Evolutionary conservation across 148 eudicot genomes (phyloP).

Genomic region (Rhododendron henanense): DNA sequence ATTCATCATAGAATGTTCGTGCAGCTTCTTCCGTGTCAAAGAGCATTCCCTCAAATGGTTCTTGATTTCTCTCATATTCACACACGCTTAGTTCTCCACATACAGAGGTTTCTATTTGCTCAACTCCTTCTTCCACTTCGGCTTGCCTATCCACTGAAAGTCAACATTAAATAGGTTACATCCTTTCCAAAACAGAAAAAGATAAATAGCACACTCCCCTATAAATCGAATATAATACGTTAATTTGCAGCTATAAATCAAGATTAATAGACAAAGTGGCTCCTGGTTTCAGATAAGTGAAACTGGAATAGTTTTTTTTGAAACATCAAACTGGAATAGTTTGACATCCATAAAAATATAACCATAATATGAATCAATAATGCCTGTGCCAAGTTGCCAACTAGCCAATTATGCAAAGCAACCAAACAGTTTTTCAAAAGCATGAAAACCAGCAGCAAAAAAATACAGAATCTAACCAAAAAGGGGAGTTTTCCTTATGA

Average conservation of each 20-base stretch:
- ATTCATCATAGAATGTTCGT: constrained; percentile 33
- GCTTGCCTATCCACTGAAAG: constrained; percentile 24
- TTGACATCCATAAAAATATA: not conserved
- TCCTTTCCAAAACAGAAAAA: not conserved
- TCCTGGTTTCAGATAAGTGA: not conserved
- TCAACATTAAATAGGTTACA: not conserved
- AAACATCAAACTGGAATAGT: too few relatives aligned
- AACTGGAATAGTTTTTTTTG: not conserved
- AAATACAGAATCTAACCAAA: not conserved
- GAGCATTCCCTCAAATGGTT: constrained; percentile 34
- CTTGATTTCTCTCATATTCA: constrained; percentile 23
- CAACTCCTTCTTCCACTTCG: constrained; percentile 16
- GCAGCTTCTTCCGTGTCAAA: constrained; percentile 41
- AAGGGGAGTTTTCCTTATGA: not conserved
- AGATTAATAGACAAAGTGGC: not conserved
- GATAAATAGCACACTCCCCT: not conserved
- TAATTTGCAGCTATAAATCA: not conserved
- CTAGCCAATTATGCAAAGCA: not conserved
- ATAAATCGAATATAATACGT: too few relatives aligned
- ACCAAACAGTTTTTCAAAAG: not conserved
- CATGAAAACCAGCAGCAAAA: not conserved
- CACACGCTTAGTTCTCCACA: constrained; percentile 11
- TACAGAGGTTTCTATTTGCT: constrained; percentile 20
- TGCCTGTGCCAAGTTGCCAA: too few relatives aligned
- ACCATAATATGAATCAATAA: not conserved